phyloP scores from a whole-genome alignment of 805 yeast genomes.

The Zygoascus biomembranicola region DNA sequence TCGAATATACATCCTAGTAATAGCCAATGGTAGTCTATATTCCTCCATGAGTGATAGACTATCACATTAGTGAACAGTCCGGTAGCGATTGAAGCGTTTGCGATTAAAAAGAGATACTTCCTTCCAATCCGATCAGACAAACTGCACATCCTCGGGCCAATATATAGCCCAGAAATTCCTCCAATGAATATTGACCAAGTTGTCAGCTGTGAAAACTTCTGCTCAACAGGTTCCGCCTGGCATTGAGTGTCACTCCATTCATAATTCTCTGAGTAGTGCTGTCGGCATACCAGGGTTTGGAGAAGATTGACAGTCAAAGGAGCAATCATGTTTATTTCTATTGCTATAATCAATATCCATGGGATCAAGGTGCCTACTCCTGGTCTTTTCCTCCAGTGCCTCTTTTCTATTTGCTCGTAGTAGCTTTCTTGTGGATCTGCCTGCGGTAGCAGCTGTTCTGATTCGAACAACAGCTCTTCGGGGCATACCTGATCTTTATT shows the following conservation, averaged over 20 bases:
- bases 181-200: not conserved
- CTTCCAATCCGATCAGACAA: not conserved
- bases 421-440: not conserved
- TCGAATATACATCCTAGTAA: not conserved
- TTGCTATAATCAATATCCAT: not conserved
- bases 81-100: not conserved
- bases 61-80: slow-evolving; percentile 1
- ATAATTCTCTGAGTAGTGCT: not conserved
- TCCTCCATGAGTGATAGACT: not conserved
- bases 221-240: not conserved
- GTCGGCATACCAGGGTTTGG: not conserved
- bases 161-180: not conserved
- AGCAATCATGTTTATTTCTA: not conserved
- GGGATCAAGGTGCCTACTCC: not conserved
- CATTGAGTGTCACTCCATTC: not conserved
- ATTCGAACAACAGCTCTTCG: not conserved
- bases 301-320: not conserved
- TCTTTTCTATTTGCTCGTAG: not conserved
- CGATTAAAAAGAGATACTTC: not conserved
- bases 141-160: not conserved
- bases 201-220: not conserved
- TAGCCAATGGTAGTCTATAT: not conserved
- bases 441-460: not conserved
- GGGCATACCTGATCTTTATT: no score
- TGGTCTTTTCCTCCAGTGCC: not conserved